phyloP scores from a whole-genome alignment of 1,284 basidiomycete species.

The Trichosporon coremiiforme region DNA sequence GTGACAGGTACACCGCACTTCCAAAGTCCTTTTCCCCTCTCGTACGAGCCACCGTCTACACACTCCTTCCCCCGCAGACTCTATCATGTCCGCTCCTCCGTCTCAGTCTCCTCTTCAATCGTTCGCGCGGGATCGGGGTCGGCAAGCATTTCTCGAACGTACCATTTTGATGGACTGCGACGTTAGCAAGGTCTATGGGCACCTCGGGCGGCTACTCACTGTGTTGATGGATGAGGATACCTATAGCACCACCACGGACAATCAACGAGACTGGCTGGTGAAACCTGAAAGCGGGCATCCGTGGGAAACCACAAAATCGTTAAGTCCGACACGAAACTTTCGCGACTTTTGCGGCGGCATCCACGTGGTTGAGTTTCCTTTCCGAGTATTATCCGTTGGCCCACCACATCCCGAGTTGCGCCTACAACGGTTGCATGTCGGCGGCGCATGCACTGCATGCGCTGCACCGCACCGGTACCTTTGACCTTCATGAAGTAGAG shows the following conservation, averaged over 20 bases:
- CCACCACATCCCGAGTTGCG: too few relatives aligned
- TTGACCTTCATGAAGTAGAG: too few relatives aligned
- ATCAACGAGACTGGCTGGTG: conserved; percentile 12
- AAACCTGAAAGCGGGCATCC: conserved; percentile 1
- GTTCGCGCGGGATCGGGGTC: not conserved
- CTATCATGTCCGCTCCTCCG: not conserved
- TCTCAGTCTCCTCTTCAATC: not conserved
- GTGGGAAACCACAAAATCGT: not conserved
- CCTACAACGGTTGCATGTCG: too few relatives aligned
- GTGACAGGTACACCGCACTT: not conserved
- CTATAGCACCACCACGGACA: conserved; percentile 4
- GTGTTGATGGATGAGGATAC: conserved; percentile 21
- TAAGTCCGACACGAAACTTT: conserved; percentile 13
- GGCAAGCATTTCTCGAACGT: conserved; percentile 14
- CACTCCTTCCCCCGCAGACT: not conserved
- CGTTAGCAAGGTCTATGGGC: conserved; percentile 12
- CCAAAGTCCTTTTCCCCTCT: not conserved
- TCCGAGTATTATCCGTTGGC: too few relatives aligned
- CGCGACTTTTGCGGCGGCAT: not conserved
- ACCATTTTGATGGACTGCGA: conserved; percentile 22
- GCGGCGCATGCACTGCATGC: too few relatives aligned
- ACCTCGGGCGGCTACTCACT: conserved; percentile 15
- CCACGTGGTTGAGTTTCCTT: too few relatives aligned
- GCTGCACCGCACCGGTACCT: too few relatives aligned
- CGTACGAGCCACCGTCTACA: not conserved